Evolutionary conservation across 1,284 basidiomycete species (phyloP).

Genomic region (Pterulicium gracile): DNA sequence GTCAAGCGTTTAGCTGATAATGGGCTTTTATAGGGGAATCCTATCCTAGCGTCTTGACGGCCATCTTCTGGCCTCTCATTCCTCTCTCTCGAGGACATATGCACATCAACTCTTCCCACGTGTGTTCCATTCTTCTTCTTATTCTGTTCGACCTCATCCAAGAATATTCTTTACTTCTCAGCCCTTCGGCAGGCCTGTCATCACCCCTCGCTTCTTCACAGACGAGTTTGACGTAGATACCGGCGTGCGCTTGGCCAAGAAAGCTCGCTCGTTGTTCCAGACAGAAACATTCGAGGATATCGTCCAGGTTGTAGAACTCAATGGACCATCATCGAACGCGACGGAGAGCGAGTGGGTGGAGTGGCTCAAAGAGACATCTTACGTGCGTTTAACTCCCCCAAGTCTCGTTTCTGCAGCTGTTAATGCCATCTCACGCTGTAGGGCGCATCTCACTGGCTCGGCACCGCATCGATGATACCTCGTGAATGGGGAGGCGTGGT

Average conservation of each 20-base stretch:
- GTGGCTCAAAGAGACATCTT: conserved; percentile 11
- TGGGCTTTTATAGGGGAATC: conserved; percentile 8
- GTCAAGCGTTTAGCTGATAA: neutral
- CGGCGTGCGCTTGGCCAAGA: conserved; percentile 10
- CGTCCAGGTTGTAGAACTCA: conserved; percentile 10
- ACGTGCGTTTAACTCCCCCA: conserved; percentile 2
- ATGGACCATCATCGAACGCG: conserved; percentile 8
- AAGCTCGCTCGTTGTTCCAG: conserved; percentile 10
- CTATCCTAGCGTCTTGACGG: conserved; percentile 12
- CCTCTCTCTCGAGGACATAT: conserved; percentile 14
- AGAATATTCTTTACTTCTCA: conserved; percentile 1
- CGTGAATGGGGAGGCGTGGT: conserved; percentile 17
- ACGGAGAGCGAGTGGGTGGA: conserved; percentile 13
- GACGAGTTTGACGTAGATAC: conserved; percentile 12
- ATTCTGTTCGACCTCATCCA: neutral
- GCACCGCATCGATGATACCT: conserved; percentile 14
- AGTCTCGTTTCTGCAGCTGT: neutral
- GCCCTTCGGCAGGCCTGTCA: conserved; percentile 12
- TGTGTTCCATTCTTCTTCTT: conserved; percentile 2
- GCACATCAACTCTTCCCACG: conserved; percentile 14
- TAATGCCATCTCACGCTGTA: neutral
- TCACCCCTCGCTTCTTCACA: conserved; percentile 12
- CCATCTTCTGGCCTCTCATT: conserved; percentile 11
- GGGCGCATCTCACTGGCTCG: conserved; percentile 13
- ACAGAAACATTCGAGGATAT: conserved; percentile 10